Evolutionary conservation across 1,284 basidiomycete genomes (phyloP), one percentile per base, ranked within the genome.

Genomic region (Phellinidium pouzarii): DNA sequence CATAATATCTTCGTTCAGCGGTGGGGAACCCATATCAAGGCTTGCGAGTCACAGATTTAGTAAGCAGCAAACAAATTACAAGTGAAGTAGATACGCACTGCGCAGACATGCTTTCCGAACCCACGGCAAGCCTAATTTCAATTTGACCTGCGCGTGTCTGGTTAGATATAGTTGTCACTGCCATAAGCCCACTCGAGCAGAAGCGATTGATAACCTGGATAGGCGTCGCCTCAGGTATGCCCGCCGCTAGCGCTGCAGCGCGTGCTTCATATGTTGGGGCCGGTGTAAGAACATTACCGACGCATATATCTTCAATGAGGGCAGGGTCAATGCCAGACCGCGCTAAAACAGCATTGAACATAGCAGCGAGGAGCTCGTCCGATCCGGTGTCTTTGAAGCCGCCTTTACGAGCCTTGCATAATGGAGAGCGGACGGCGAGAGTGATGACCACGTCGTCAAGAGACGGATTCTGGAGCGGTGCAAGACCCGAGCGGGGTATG

Each of bases 81-180:
- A 22, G 23, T 19, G 42, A 36, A 11, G 8, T 42, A 4, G 17
- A 23, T 25, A 65, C 75, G 50, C 65, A 87, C 84, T 86, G 84
- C 61, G 78, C 69, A 20, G 82, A 80, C 91, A 94, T 93, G 68
- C 80, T 84, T 68, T 95, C 91, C 17, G 88, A 77, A 8, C 92
- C 92, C 31, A 91, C 68, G 1, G 91, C 91, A 6, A 94, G 75
- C 2, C 91, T 92, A 58, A 93, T 75, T 51, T 92, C 81, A 55
- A 93, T 92, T 64, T 94, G 87, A 25, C 89, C 88, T 8, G 76
- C 75, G 25, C 80, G 76, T 55, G 94, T 87, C 64, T 90, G 81
- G 68, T 93, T 94, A 22, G 88, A 78, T 55, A 94, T 84, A 36
- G 77, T 76, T 2, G 82, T 84, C 14, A 82, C 71, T 7, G 83